Base-by-base conservation (phyloP, 192 early-diverging fungal genomes). In the Podila horticola region DNA sequence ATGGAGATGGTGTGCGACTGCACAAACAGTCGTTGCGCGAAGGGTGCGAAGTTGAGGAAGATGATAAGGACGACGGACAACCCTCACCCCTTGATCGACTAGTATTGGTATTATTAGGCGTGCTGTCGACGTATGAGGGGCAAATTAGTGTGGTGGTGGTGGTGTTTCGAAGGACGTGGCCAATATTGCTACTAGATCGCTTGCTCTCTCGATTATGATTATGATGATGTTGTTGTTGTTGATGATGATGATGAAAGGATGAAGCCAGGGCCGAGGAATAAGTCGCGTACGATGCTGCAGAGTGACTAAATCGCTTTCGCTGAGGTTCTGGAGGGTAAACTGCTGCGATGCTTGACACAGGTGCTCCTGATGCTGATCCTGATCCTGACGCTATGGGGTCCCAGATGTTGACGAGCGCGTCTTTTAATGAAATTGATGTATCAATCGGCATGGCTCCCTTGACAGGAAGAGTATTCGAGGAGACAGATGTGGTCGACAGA, bases 241-340 rank as follows among this genome's bases (percentile, higher is more conserved):
- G 75, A 31, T 72, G 76, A 15, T 72, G 76, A 31, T 81, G 70
- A 7, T 68, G 66, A 45, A 61, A 51, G 2, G 77, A 72, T n/a
- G 62, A 38, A 0, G 77, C 77, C 28, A 81, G 34, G 7, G 77
- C 77, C 24, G 77, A 73, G 28, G 71, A 69, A 45, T 81, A 81
- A 11, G 36, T 61, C 5, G 67, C 52, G 52, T 81, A 79, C 3
- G 75, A 81, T 3, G 59, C 29, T 28, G 66, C 57, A 4, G 71
- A 73, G 45, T 52, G 52, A 57, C 67, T 81, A 48, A 73, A 73
- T n/a, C 77, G 24, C 24, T 73, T 81, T 15, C 52, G 71, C n/a
- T 57, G 71, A 15, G 71, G 71, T 22, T 81, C 77, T 26, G 73
- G 77, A 20, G 77, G 77, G 58, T 81, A 81, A 29, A 81, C 34